These are phyloP conservation scores for Podospora bellae-mahoneyi DNA, from an alignment of 495 filamentous ascomycete species.

Conservation along the genomic window DNA sequence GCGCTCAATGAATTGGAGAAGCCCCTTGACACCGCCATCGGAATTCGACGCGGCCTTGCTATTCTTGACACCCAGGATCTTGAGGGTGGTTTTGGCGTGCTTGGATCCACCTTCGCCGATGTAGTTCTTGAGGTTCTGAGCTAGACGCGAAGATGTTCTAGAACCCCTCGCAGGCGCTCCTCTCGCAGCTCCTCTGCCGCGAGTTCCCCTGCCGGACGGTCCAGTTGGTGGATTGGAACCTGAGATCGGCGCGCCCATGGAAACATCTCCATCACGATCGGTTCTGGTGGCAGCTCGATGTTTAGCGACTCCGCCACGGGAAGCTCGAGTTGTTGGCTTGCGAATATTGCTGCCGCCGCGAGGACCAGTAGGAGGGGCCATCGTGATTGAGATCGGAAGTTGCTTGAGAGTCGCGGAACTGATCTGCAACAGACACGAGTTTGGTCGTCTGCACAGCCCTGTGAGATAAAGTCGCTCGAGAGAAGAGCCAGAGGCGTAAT, in stretches of 20 bases:
- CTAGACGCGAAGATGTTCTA: conserved; percentile 22
- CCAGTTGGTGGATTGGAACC: conserved; percentile 29
- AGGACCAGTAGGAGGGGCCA: conserved; percentile 43
- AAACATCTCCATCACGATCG: conserved; percentile 79
- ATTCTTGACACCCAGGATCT: conserved; percentile 65
- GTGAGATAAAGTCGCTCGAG: neutral
- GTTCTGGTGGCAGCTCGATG: conserved; percentile 49
- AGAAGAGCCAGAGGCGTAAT: neutral
- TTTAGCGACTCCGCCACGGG: conserved; percentile 63
- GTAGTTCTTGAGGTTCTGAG: conserved; percentile 27
- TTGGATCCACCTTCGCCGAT: conserved; percentile 18
- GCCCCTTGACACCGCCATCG: conserved; percentile 67
- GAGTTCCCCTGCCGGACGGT: conserved; percentile 29
- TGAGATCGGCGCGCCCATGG: conserved; percentile 60
- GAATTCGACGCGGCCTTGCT: conserved; percentile 69
- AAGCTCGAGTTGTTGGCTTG: neutral
- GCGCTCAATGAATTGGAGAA: conserved; percentile 77
- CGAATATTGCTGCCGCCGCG: conserved; percentile 19
- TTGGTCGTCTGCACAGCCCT: neutral
- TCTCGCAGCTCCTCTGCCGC: conserved; percentile 17
- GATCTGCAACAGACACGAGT: neutral
- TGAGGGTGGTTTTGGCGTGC: conserved; percentile 42
- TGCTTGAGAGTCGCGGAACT: neutral
- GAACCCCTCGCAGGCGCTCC: conserved; percentile 14
- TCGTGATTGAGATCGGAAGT: conserved; percentile 15